phyloP scores from a whole-genome alignment of 768 basidiomycete species.

The Clathrus columnatus region DNA sequence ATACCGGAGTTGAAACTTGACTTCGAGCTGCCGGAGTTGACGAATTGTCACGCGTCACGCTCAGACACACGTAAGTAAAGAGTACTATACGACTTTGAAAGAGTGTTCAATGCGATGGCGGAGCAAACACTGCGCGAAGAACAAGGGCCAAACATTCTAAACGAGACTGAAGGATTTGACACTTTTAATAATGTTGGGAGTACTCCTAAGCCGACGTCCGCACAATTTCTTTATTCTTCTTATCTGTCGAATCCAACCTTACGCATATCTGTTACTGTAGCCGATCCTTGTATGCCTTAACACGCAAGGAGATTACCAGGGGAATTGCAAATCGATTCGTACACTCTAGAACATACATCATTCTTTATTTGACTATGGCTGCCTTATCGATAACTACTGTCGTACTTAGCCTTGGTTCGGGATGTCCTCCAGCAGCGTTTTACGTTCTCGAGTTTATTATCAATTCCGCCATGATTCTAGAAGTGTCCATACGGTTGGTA shows the following conservation, averaged over 20 bases:
- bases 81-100: neutral
- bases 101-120: neutral
- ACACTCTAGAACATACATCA: slow-evolving; percentile 78
- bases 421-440: slow-evolving; percentile 82
- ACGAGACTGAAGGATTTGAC: neutral
- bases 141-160: neutral
- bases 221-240: neutral
- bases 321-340: slow-evolving; percentile 88
- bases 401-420: slow-evolving; percentile 70
- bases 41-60: too few species aligned
- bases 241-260: neutral
- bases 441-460: slow-evolving; percentile 85
- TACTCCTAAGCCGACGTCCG: slow-evolving; percentile 6
- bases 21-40: too few species aligned
- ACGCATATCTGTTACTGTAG: slow-evolving; percentile 2
- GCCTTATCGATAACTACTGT: slow-evolving; percentile 81
- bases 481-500: slow-evolving; percentile 85
- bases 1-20: too few species aligned
- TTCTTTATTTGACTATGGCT: slow-evolving; percentile 85
- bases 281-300: slow-evolving; percentile 79
- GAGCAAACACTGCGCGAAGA: neutral
- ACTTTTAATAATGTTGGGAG: neutral
- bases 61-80: too few species aligned
- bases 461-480: slow-evolving; percentile 86
- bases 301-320: slow-evolving; percentile 70